These are phyloP conservation scores for Bonia amplexicaulis DNA, from an alignment of 176 grass and related monocot species.

Conservation along the genomic window DNA sequence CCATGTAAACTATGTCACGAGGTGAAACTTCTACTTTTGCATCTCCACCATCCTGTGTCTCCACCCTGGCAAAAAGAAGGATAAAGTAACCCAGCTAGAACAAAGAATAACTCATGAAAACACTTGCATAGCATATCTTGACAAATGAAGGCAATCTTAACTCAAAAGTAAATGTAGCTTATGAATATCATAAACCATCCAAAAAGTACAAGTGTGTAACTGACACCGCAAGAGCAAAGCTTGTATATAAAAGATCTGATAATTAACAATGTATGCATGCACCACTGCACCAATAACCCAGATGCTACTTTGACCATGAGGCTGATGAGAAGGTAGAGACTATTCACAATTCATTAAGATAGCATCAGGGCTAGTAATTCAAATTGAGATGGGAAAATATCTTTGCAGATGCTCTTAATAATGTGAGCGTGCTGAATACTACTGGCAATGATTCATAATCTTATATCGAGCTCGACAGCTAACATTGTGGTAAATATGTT, in stretches of 20 bases:
- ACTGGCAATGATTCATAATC: not conserved
- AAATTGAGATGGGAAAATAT: not conserved
- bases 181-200: not conserved
- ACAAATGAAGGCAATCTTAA: not conserved
- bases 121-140: slow-evolving; percentile 2
- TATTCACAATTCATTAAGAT: not conserved
- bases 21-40: slow-evolving; percentile 98
- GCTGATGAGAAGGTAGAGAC: no score
- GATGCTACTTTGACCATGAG: not conserved
- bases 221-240: not conserved
- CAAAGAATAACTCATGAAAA: slow-evolving; percentile 24
- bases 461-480: not conserved
- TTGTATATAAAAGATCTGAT: slow-evolving; percentile 17
- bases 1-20: slow-evolving; percentile 93
- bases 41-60: slow-evolving; percentile 98
- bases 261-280: slow-evolving; percentile 3
- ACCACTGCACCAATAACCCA: not conserved
- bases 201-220: not conserved
- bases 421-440: not conserved
- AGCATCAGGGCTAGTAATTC: not conserved
- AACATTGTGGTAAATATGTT: not conserved
- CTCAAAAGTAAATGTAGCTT: not conserved
- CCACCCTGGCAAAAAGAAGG: slow-evolving; percentile 66
- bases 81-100: slow-evolving; percentile 19
- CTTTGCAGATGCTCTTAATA: not conserved